A percentile compares a stretch with the other conserved stretches of the same genome.
These are phyloP conservation scores for Inga leiocalycina DNA, from an alignment of 306 rosid species.

Conservation along the genomic window DNA sequence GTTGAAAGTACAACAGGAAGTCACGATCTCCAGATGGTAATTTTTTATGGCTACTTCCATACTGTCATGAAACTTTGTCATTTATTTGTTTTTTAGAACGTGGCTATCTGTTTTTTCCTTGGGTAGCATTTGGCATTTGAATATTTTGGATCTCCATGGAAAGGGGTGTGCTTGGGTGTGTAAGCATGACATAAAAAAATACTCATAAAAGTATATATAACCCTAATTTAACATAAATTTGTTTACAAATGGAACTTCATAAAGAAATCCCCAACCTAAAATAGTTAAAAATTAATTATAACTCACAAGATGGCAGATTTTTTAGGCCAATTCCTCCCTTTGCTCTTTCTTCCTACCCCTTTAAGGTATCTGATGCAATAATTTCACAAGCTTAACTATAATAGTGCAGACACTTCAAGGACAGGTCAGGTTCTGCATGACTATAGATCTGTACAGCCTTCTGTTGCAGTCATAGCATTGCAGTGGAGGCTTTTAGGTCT, in stretches of 20 bases:
- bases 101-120: neutral
- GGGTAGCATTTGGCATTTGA: neutral
- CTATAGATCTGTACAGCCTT: neutral
- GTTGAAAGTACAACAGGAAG: slow-evolving; percentile 85
- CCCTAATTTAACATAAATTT: neutral
- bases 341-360: neutral
- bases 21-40: slow-evolving; percentile 84
- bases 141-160: neutral
- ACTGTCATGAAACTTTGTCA: neutral
- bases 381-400: neutral
- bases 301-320: neutral
- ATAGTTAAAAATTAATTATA: neutral
- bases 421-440: neutral
- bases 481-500: neutral
- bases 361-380: neutral
- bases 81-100: neutral
- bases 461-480: neutral
- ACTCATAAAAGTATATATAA: neutral
- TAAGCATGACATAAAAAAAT: neutral
- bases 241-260: neutral
- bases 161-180: neutral
- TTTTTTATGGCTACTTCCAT: neutral
- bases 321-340: neutral
- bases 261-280: neutral
- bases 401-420: neutral